Conservation (phyloP, 1,139 yeast species). For the Pneumocystis wakefieldiae region DNA sequence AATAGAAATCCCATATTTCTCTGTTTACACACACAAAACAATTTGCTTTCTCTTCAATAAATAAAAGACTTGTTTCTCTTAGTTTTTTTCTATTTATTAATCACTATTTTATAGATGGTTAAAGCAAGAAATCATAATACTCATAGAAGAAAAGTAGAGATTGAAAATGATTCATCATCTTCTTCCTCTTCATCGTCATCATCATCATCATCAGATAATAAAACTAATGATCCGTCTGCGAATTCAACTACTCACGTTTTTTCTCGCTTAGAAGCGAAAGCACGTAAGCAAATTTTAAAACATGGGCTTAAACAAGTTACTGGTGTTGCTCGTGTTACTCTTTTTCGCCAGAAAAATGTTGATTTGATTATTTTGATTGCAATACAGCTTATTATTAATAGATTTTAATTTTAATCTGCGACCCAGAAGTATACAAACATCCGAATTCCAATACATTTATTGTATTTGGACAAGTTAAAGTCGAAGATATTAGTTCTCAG, state of each 20-base stretch:
- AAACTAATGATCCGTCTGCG: conserved; percentile 46
- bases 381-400: not conserved
- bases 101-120: too few relatives aligned
- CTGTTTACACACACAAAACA: too few relatives aligned
- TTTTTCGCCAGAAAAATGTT: conserved; percentile 86
- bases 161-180: not conserved
- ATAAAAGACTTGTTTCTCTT: too few relatives aligned
- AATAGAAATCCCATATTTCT: too few relatives aligned
- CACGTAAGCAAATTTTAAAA: conserved; percentile 80
- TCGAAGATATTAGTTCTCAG: conserved; percentile 71
- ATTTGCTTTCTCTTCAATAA: too few relatives aligned
- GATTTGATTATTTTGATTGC: not conserved
- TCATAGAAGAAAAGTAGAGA: not conserved
- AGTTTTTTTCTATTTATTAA: too few relatives aligned
- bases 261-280: conserved; percentile 89
- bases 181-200: not conserved
- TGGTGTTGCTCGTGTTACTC: conserved; percentile 90
- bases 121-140: too few relatives aligned
- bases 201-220: conserved; percentile 19
- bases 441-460: conserved; percentile 81
- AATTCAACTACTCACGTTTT: conserved; percentile 76
- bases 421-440: conserved; percentile 90
- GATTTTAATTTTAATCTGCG: conserved; percentile 70
- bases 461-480: conserved; percentile 96
- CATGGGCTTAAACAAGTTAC: conserved; percentile 81